Base-by-base conservation (phyloP, 257 asterid genomes). In the Nicotiana knightiana region DNA sequence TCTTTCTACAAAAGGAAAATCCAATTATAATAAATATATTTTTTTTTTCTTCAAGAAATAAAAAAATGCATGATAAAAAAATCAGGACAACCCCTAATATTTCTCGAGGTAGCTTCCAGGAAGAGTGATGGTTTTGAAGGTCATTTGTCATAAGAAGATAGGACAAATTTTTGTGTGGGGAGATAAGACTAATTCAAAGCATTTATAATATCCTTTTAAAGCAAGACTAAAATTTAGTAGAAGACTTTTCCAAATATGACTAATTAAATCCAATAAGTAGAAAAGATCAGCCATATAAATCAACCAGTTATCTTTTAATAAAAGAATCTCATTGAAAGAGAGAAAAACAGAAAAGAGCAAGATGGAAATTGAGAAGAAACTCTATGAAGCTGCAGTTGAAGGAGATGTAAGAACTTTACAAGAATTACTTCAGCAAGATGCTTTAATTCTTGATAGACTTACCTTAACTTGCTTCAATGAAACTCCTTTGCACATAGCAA, bases 401-500 rank as follows among this genome's bases (percentile, higher is more conserved):
- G 89, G 91, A 10, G 83, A 91, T 43, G 80, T 48, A 11, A 8
- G 0, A 15, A 28, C 33, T 30, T 57, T 91, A 10, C 84, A 3
- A 1, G 81, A 87, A 9, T 62, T 89, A 37, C 87, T 84, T 80
- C 6, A 71, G 77, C 17, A 75, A 3, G 91, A 90, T 77, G 84
- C 64, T 55, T 53, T 81, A 10, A 70, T 91, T 65, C 87, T 90
- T 0, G 88, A 90, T 4, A 87, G 85, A 76, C 80, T 86, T 30
- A 88, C 83, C 8, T 83, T 82, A 54, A 88, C 88, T 9, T 48
- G 71, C 76, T 83, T 82, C 35, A 82, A 80, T 54, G 90, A 87
- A 84, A 88, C 90, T 32, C 91, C 90, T 15, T 73, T 91, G 13
- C 96, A 91, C 48, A 51, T 88, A 28, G 92, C 93, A 55, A 77